Conservation (phyloP, 495 filamentous ascomycete species). For the Beverwykella pulmonaria region DNA sequence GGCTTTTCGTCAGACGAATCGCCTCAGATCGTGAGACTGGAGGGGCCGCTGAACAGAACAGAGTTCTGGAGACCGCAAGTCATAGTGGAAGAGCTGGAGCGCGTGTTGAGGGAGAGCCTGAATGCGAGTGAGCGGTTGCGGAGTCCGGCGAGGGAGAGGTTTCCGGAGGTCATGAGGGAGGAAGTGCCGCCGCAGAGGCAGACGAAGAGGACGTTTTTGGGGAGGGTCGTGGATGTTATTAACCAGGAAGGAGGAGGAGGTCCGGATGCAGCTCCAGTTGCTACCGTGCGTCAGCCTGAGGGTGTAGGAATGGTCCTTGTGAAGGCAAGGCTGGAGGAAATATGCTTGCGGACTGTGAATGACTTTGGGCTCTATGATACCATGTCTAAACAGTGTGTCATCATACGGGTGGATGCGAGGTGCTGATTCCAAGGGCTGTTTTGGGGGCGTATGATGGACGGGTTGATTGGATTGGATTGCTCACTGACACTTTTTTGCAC, state of each 20-base stretch:
- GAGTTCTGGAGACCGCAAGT: constrained; percentile 34
- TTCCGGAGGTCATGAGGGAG: not conserved
- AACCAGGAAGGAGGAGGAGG: not conserved
- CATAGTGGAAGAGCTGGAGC: constrained; percentile 27
- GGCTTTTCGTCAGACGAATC: constrained; percentile 26
- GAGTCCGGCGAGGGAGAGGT: not conserved
- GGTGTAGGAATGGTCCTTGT: constrained; percentile 10
- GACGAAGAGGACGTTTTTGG: constrained; percentile 19
- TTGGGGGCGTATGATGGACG: not conserved
- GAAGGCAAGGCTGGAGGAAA: constrained; percentile 28
- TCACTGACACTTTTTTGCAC: no score
- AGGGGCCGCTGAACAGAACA: constrained; percentile 30
- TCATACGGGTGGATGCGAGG: constrained; percentile 30
- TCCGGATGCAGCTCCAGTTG: constrained; percentile 4
- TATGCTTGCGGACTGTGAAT: constrained; percentile 33
- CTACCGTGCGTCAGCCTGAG: not conserved
- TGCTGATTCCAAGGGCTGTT: constrained; percentile 11
- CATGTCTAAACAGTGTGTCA: constrained; percentile 31
- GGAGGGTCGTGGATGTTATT: constrained; percentile 6
- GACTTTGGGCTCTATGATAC: constrained; percentile 40
- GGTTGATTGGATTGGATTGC: no score
- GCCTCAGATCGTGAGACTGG: constrained; percentile 22
- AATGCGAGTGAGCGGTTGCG: constrained; percentile 9
- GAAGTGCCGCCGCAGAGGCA: not conserved
- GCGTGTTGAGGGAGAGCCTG: constrained; percentile 15